Conservation (phyloP, 1,284 basidiomycete genomes). For the Phellopilus nigrolimitatus region DNA sequence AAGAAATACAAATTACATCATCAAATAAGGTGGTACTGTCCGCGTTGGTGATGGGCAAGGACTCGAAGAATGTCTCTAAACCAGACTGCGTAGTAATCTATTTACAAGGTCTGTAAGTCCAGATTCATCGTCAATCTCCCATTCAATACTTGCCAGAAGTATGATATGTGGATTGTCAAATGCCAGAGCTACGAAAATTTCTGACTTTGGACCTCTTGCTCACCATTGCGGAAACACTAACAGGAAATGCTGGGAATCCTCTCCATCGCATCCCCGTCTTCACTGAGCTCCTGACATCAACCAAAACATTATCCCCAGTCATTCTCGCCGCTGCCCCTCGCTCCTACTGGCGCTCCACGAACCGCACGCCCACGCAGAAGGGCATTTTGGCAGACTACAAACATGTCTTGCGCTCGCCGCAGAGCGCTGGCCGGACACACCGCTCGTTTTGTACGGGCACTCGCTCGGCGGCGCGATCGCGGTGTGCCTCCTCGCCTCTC, state of each 20-base stretch:
- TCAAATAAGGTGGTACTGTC: conserved; percentile 25
- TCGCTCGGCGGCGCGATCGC: conserved; percentile 45
- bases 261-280: conserved; percentile 44
- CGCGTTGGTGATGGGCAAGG: conserved; percentile 27
- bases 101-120: conserved; percentile 32
- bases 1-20: conserved; percentile 23
- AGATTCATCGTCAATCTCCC: not conserved
- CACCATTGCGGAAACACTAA: too few relatives aligned
- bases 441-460: conserved; percentile 44
- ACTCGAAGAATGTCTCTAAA: not conserved
- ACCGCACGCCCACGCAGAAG: conserved; percentile 32
- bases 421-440: conserved; percentile 29
- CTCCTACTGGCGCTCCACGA: conserved; percentile 39
- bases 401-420: conserved; percentile 31
- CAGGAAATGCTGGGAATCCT: conserved; percentile 50
- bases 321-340: conserved; percentile 38
- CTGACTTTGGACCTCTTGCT: too few relatives aligned
- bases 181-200: too few relatives aligned
- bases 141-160: not conserved
- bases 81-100: conserved; percentile 33
- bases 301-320: conserved; percentile 20
- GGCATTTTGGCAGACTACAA: conserved; percentile 40
- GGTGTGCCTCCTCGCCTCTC: conserved; percentile 32
- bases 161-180: too few relatives aligned
- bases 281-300: conserved; percentile 28